Evolutionary conservation across 805 yeast genomes (phyloP).

Genomic region (Cyberlindnera saturnus): DNA sequence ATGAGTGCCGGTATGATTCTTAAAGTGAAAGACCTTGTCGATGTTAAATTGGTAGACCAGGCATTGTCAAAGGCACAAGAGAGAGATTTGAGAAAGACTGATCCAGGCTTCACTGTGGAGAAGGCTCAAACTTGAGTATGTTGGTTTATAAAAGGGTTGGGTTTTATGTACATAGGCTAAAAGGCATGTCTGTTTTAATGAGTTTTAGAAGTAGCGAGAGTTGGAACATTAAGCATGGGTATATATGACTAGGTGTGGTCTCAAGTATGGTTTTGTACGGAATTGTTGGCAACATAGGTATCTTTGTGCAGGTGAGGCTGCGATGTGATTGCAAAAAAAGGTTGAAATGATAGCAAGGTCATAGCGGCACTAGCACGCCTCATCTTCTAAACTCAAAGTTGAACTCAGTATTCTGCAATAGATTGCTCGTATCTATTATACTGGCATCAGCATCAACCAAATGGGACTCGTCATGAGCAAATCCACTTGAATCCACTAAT

Average conservation of each 20-base stretch:
- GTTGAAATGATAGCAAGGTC: too few species aligned
- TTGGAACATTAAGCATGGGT: too few species aligned
- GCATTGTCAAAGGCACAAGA: slow-evolving; percentile 45
- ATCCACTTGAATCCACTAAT: slow-evolving; percentile 33
- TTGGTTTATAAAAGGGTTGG: neutral
- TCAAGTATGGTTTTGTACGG: too few species aligned
- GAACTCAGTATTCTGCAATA: slow-evolving; percentile 21
- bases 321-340: too few species aligned
- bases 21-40: slow-evolving; percentile 78
- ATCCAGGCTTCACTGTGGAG: slow-evolving; percentile 58
- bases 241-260: too few species aligned
- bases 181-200: too few species aligned
- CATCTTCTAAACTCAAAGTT: slow-evolving; percentile 11
- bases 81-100: slow-evolving; percentile 45
- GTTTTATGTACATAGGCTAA: too few species aligned
- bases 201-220: too few species aligned
- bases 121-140: slow-evolving; percentile 7
- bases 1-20: slow-evolving; percentile 81
- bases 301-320: too few species aligned
- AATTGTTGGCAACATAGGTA: too few species aligned
- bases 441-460: neutral
- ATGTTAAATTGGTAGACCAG: slow-evolving; percentile 64
- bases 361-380: neutral
- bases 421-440: slow-evolving; percentile 18
- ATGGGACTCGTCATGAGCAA: slow-evolving; percentile 27